Evolutionary conservation across 208 protist genomes (phyloP), one percentile per base, ranked within the genome.

Genomic region (Herpetomonas muscarum): DNA sequence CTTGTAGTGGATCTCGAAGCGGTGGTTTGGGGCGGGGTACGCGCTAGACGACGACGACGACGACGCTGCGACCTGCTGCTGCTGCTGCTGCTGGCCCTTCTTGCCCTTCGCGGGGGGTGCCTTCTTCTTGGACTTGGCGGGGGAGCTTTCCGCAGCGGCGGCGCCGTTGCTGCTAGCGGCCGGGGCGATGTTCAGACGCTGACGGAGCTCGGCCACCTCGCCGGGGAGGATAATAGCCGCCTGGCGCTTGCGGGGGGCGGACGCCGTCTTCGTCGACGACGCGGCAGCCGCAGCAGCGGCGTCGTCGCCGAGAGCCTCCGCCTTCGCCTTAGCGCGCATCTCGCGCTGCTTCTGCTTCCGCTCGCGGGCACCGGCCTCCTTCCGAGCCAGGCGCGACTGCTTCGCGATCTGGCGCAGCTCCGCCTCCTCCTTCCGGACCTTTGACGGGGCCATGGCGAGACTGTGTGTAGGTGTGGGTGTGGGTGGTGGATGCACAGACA

Each of bases 1-100:
- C 67, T 90, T 90, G 67, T 85, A 83, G 70, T 95, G 88, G 21
- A 92, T 52, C 71, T 95, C 82, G 37, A 85, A 30, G 64, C 72
- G 70, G 46, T 82, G 82, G 37, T 62, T 59, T 1, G 88, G 88
- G 55, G 77, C 75, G 22, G 66, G 44, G 15, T 74, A 45, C 6
- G 55, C 58, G 12, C 57, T 49, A 4, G 74, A 55, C 17, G 63
- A 32, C 3, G 60, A 34, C 2, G 64, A 17, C 5, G 64, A 6
- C 29, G 44, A 15, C 6, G 67, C 49, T 13, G 47, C 46, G 13
- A 6, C n/a, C 39, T 2, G 45, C 48, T 32, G 48, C 48, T 22
- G 51, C 29, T 6, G 4, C 29, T 54, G 15, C 10, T 41, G 15
- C 46, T 63, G 60, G 49, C 29, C 51, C 31, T 49, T 4, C 41